Evolutionary conservation across 768 basidiomycete genomes (phyloP).

Genomic region (Udeniomyces megalosporus): DNA sequence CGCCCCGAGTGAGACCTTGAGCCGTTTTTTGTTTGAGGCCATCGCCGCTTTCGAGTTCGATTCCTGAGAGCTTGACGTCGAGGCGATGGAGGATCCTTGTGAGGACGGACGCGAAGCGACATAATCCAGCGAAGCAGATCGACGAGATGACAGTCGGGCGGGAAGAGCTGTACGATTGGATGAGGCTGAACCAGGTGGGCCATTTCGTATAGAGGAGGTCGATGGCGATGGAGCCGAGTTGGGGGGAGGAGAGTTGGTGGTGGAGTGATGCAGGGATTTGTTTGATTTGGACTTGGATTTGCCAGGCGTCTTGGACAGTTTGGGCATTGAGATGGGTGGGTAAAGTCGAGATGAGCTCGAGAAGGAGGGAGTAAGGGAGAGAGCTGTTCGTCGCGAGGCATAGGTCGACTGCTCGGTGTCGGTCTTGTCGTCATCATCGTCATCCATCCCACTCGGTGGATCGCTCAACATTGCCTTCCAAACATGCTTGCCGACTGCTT

Average conservation of each 20-base stretch:
- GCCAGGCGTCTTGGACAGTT: not conserved
- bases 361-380: not conserved
- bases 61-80: too few relatives aligned
- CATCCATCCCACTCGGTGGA: not conserved
- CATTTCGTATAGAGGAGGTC: not conserved
- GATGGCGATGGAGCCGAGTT: not conserved
- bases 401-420: not conserved
- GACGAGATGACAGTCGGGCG: not conserved
- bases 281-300: not conserved
- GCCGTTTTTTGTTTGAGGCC: too few relatives aligned
- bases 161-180: not conserved
- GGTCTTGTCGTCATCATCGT: not conserved
- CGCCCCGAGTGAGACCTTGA: too few relatives aligned
- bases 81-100: too few relatives aligned
- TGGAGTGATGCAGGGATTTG: not conserved
- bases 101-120: not conserved
- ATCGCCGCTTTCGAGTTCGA: too few relatives aligned
- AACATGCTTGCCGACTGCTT: not conserved
- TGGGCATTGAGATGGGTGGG: not conserved
- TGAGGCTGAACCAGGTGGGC: not conserved
- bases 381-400: not conserved
- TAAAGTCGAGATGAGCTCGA: not conserved
- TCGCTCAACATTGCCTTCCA: conserved; percentile 16
- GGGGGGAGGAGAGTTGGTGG: not conserved
- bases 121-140: conserved; percentile 6